Percentiles rank a stretch among this genome's conserved stretches.
Evolutionary conservation across 169 alveolate genomes (phyloP).

Genomic region (Plasmodium malariae): DNA sequence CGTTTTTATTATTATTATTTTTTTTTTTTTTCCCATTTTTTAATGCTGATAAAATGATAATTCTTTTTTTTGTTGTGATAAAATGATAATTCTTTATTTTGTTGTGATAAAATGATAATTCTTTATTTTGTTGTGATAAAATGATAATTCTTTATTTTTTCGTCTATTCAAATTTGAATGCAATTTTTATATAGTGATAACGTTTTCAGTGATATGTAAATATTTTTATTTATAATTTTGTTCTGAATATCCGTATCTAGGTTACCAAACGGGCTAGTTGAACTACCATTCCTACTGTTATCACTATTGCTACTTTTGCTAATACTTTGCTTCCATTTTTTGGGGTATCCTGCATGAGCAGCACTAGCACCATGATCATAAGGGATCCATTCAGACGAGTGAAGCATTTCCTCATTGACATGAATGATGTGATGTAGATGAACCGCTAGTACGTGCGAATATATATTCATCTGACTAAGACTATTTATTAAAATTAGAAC

Average conservation of each 20-base stretch:
- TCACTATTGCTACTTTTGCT: too few species aligned
- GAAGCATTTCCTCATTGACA: neutral
- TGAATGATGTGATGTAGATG: slow-evolving; percentile 16
- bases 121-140: too few species aligned
- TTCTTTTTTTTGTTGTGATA: too few species aligned
- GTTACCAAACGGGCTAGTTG: too few species aligned
- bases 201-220: slow-evolving; percentile 4
- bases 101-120: too few species aligned
- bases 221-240: slow-evolving; percentile 15
- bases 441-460: slow-evolving; percentile 14
- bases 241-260: slow-evolving; percentile 4
- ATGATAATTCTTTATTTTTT: too few species aligned
- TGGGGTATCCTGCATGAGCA: neutral
- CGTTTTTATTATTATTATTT: too few species aligned
- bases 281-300: too few species aligned
- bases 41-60: too few species aligned
- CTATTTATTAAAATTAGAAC: slow-evolving; percentile 55
- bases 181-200: neutral
- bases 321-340: neutral
- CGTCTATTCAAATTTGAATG: slow-evolving; percentile 3
- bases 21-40: too few species aligned
- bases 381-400: neutral
- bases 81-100: too few species aligned
- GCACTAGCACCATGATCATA: neutral
- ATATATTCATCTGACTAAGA: slow-evolving; percentile 39